Conservation (phyloP, 73 alveolate species). For the Urostyla sp. region DNA sequence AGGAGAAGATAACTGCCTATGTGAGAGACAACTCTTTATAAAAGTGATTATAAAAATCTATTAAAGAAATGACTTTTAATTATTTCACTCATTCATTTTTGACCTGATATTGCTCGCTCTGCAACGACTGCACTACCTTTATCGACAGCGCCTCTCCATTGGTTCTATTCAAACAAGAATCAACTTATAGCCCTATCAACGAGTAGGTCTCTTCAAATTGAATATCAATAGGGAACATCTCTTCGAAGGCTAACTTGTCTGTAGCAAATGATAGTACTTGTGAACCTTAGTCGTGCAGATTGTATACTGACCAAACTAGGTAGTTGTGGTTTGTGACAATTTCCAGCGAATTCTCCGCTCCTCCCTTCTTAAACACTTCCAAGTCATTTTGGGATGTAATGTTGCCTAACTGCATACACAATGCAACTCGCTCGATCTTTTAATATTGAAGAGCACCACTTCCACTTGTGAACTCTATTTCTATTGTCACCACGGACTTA, state of each 20-base stretch:
- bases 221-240: constrained; percentile 59
- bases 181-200: constrained; percentile 28
- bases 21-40: not conserved
- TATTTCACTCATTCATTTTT: constrained; percentile 31
- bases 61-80: too few relatives aligned
- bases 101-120: constrained; percentile 43
- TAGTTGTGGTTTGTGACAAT: constrained; percentile 6
- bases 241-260: constrained; percentile 32
- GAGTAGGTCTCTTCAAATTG: constrained; percentile 55
- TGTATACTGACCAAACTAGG: constrained; percentile 30
- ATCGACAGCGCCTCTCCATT: constrained; percentile 30
- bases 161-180: not conserved
- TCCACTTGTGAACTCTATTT: constrained; percentile 28
- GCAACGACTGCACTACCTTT: constrained; percentile 15
- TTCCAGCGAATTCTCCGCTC: constrained; percentile 17
- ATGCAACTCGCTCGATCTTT: constrained; percentile 34
- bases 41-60: not conserved
- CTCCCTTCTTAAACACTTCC: constrained; percentile 33
- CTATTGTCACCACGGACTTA: constrained; percentile 48
- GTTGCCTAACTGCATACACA: constrained; percentile 40
- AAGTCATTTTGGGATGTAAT: too few relatives aligned
- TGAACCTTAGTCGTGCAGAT: constrained; percentile 35
- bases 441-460: too few relatives aligned
- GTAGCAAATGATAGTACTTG: constrained; percentile 54
- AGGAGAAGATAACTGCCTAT: not conserved